phyloP scores from a whole-genome alignment of 2,329 filamentous ascomycete species.

The Pseudogymnoascus pannorum region DNA sequence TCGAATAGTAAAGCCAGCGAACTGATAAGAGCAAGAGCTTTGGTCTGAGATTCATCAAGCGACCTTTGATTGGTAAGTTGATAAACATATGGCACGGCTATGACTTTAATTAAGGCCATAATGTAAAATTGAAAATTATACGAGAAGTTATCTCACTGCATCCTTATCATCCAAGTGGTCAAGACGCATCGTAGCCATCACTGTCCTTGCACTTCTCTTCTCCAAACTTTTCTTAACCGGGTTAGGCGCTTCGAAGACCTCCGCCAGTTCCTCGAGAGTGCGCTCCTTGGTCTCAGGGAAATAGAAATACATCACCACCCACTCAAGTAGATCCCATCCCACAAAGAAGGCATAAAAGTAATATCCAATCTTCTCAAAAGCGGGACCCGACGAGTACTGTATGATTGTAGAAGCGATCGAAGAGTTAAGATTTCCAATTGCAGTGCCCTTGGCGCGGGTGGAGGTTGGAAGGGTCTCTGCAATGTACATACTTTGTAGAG shows the following conservation, averaged over 20 bases:
- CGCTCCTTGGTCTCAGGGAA: slow-evolving; percentile 50
- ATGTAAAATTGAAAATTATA: slow-evolving; percentile 13
- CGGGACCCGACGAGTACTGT: slow-evolving; percentile 32
- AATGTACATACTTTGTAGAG: slow-evolving; percentile 43
- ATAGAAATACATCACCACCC: slow-evolving; percentile 42
- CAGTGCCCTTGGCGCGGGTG: slow-evolving; percentile 36
- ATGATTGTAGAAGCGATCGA: slow-evolving; percentile 30
- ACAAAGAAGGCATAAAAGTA: slow-evolving; percentile 31
- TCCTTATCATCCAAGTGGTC: slow-evolving; percentile 24
- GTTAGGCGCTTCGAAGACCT: slow-evolving; percentile 43
- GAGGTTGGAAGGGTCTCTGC: slow-evolving; percentile 39
- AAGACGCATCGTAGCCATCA: slow-evolving; percentile 35
- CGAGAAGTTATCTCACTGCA: neutral
- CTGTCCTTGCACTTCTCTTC: slow-evolving; percentile 34
- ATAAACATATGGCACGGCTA: slow-evolving; percentile 12
- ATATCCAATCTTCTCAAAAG: slow-evolving; percentile 30
- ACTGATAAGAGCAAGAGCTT: neutral
- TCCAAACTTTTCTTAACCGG: slow-evolving; percentile 34
- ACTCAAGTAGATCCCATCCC: slow-evolving; percentile 26
- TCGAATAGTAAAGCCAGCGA: too few species aligned
- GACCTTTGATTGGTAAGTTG: neutral
- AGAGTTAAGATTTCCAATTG: slow-evolving; percentile 38
- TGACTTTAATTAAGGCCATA: slow-evolving; percentile 19
- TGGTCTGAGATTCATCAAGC: neutral
- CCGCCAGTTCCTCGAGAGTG: slow-evolving; percentile 47